These are phyloP conservation scores for Cyclotella sp. DNA, from an alignment of 108 stramenopile species.

Conservation along the genomic window DNA sequence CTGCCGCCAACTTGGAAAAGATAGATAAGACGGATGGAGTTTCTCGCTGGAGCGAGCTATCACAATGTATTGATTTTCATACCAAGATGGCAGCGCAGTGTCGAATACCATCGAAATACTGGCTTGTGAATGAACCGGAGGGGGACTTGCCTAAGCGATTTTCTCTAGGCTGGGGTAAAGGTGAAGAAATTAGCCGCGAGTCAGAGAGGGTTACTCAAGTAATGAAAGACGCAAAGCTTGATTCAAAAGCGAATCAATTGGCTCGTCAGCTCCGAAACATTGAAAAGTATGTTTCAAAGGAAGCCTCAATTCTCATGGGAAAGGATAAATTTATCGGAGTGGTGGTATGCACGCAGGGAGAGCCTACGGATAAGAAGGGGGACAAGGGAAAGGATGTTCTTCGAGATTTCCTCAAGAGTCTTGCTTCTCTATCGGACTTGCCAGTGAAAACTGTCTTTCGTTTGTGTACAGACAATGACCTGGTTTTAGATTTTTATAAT, in stretches of 20 bases:
- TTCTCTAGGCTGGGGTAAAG: slow-evolving; percentile 4
- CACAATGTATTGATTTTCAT: slow-evolving; percentile 25
- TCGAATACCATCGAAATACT: slow-evolving; percentile 38
- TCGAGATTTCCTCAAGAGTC: slow-evolving; percentile 45
- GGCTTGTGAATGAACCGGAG: slow-evolving; percentile 32
- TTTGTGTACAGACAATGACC: slow-evolving; percentile 76
- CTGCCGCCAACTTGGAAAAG: background rate
- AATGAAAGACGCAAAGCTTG: background rate
- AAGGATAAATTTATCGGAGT: slow-evolving; percentile 26
- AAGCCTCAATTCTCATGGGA: slow-evolving; percentile 3
- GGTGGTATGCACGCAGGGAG: slow-evolving; percentile 39
- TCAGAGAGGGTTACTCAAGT: background rate
- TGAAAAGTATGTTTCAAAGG: slow-evolving; percentile 1
- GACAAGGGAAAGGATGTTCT: slow-evolving; percentile 16
- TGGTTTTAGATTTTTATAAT: slow-evolving; percentile 63
- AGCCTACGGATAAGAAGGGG: slow-evolving; percentile 40
- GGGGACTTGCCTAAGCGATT: slow-evolving; percentile 6
- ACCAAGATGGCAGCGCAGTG: slow-evolving; percentile 21
- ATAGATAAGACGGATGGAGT: slow-evolving; percentile 8
- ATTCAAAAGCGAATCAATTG: slow-evolving; percentile 17
- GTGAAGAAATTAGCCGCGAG: slow-evolving; percentile 9
- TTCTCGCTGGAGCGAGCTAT: slow-evolving; percentile 40
- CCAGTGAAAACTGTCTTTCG: slow-evolving; percentile 78
- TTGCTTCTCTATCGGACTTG: slow-evolving; percentile 48
- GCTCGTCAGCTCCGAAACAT: slow-evolving; percentile 14